Evolutionary conservation across 164 flowering plant genomes (phyloP), one percentile per base, ranked within the genome.

Genomic region (Berberis vulgaris): DNA sequence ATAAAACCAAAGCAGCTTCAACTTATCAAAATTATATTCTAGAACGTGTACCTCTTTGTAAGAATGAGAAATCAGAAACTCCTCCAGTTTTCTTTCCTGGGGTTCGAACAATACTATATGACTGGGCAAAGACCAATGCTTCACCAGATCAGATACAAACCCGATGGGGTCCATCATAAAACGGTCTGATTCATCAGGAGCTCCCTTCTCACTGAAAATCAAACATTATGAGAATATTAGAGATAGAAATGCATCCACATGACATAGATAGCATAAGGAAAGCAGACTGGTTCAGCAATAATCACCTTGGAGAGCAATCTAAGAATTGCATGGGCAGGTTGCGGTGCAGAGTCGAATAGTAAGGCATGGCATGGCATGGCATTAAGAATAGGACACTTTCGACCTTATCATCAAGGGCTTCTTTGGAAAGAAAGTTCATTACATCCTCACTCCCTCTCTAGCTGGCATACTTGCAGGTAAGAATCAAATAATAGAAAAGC

Each of bases 391-490:
- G 76, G 54, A 89, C 72, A 50, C 86, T 85, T 72, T 72, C 69
- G 54, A 91, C 96, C 65, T 78, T 84, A 54, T 72, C 85, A 12
- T 73, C 62, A 5, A 12, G 45, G 6, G 90, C 96, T 76, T 86
- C 91, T 59, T 67, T 68, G 3, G 97, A 76, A 44, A 94, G 79
- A 68, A 80, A 84, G 60, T 81, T 77, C 91, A 87, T 91, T 9
- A 81, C 95, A 80, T 94, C 96, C 80, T 91, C 97, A 67, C 92
- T 78, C 72, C 98, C 98, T 75, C 96, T 88, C 98, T 94, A 83
- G 63, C 67, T 55, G 71, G 61, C 72, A 74, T 13, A 54, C 41
- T 63, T 61, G 26, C 8, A 62, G 50, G 58, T 67, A 63, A 66
- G 68, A 64, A 69, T 60, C 73, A 61, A 69, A n/a, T 2, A 40